A percentile compares a stretch with the other conserved stretches of the same genome.
Evolutionary conservation across 2,329 filamentous ascomycete genomes (phyloP).

Genomic region (Uncinocarpus reesii): DNA sequence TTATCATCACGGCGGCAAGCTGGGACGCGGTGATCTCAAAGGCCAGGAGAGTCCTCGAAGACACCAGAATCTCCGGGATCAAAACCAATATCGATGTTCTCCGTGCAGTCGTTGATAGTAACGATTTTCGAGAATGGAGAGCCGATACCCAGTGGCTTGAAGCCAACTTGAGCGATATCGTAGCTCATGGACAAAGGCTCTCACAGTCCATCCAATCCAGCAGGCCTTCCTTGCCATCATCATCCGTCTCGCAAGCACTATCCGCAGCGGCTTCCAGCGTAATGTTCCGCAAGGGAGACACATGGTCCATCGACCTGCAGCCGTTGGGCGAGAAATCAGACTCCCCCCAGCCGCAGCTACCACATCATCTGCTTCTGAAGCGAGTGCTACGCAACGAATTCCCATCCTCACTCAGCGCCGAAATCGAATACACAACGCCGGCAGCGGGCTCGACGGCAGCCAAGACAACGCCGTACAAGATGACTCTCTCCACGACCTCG

Average conservation of each 20-base stretch:
- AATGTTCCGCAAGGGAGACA: conserved; percentile 49
- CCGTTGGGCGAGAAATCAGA: conserved; percentile 19
- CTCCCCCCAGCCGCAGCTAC: conserved; percentile 17
- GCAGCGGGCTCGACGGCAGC: conserved; percentile 18
- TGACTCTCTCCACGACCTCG: conserved; percentile 38
- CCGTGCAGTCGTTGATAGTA: conserved; percentile 43
- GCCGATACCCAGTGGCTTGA: conserved; percentile 53
- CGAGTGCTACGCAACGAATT: conserved; percentile 52
- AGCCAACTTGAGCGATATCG: conserved; percentile 35
- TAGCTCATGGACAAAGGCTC: conserved; percentile 27
- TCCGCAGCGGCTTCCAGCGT: conserved; percentile 21
- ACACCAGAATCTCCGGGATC: conserved; percentile 47
- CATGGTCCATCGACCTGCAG: conserved; percentile 45
- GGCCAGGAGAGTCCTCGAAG: conserved; percentile 45
- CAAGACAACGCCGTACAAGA: conserved; percentile 34
- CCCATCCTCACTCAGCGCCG: conserved; percentile 45
- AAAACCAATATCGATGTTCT: conserved; percentile 50
- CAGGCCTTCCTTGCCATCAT: conserved; percentile 21
- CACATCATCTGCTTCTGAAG: conserved; percentile 46
- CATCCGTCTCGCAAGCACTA: conserved; percentile 19
- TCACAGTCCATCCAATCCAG: conserved; percentile 19
- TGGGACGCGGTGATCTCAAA: conserved; percentile 47
- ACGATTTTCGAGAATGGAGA: conserved; percentile 39
- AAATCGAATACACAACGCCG: conserved; percentile 41
- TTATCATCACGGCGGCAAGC: conserved; percentile 46